Evolutionary conservation across 345 rosid genomes (phyloP).

Genomic region (Gossypium herbaceum): DNA sequence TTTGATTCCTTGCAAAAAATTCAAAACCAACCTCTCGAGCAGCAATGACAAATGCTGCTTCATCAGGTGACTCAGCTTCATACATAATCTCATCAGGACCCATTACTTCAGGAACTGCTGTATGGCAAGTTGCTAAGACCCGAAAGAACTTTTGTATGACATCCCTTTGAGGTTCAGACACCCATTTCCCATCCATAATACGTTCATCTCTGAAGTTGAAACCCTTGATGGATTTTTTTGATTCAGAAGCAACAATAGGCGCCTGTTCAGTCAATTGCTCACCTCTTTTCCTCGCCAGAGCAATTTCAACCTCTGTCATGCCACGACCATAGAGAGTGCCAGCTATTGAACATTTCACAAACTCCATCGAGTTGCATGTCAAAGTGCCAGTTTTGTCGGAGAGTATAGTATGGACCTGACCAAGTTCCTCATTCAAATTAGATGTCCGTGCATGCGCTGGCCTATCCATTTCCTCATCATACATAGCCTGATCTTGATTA

Average conservation of each 20-base stretch:
- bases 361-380: slow-evolving; percentile 96
- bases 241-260: slow-evolving; percentile 2
- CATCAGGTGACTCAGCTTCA: slow-evolving; percentile 91
- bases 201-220: slow-evolving; percentile 84
- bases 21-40: slow-evolving; percentile 81
- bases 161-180: slow-evolving; percentile 41
- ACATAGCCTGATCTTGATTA: slow-evolving; percentile 78
- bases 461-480: slow-evolving; percentile 51
- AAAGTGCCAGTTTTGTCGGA: slow-evolving; percentile 95
- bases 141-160: slow-evolving; percentile 50
- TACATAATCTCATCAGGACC: slow-evolving; percentile 47
- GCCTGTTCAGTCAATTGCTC: slow-evolving; percentile 22
- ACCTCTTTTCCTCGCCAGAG: slow-evolving; percentile 38
- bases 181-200: slow-evolving; percentile 67
- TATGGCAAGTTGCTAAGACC: slow-evolving; percentile 76
- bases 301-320: slow-evolving; percentile 77
- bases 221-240: slow-evolving; percentile 51
- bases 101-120: slow-evolving; percentile 57
- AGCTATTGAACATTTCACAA: slow-evolving; percentile 79
- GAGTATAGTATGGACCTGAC: slow-evolving; percentile 74
- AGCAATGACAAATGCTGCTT: slow-evolving; percentile 82
- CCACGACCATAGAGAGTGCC: slow-evolving; percentile 69
- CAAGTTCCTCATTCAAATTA: slow-evolving; percentile 92
- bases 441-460: slow-evolving; percentile 86
- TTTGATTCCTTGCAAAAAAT: slow-evolving; percentile 58